Percentiles rank a stretch among this genome's conserved stretches.
Evolutionary conservation across 1,139 yeast species (phyloP).

Genomic region (Lodderomyces parapsilosis): DNA sequence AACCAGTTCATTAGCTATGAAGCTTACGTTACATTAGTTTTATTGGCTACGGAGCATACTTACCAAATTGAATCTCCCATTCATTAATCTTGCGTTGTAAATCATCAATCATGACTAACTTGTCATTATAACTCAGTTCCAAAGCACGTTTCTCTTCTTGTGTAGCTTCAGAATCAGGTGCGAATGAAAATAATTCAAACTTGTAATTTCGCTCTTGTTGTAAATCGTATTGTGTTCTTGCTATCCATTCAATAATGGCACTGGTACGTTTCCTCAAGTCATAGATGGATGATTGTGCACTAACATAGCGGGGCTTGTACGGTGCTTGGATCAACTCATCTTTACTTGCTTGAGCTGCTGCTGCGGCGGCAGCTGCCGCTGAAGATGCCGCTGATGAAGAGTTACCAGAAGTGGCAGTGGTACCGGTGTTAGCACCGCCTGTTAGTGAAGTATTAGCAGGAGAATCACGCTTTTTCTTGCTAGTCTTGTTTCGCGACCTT

Average conservation of each 20-base stretch:
- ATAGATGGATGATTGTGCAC: slow-evolving; percentile 65
- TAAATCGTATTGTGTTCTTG: slow-evolving; percentile 78
- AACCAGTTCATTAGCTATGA: too few relatives aligned
- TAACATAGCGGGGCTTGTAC: slow-evolving; percentile 81
- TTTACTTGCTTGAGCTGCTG: slow-evolving; percentile 18
- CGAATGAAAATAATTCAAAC: slow-evolving; percentile 38
- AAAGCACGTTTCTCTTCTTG: slow-evolving; percentile 32
- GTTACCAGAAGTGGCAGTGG: slow-evolving; percentile 3
- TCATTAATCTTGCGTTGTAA: slow-evolving; percentile 63
- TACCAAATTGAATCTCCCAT: slow-evolving; percentile 80
- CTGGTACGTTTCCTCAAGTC: slow-evolving; percentile 88
- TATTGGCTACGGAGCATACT: slow-evolving; percentile 39
- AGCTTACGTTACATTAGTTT: too few relatives aligned
- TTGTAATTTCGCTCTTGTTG: slow-evolving; percentile 66
- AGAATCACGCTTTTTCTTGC: neutral
- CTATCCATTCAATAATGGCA: slow-evolving; percentile 87
- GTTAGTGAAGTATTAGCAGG: neutral
- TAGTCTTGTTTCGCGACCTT: slow-evolving; percentile 12
- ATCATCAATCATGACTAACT: slow-evolving; percentile 63
- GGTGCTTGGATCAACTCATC: slow-evolving; percentile 58
- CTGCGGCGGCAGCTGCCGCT: slow-evolving; percentile 3
- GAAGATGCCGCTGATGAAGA: slow-evolving; percentile 5
- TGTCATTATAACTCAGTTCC: slow-evolving; percentile 52
- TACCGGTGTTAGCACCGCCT: neutral
- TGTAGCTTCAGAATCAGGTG: slow-evolving; percentile 18